Percentiles rank a stretch among this genome's conserved stretches.
phyloP scores from a whole-genome alignment of 805 yeast species.

The Teunomyces stri region DNA sequence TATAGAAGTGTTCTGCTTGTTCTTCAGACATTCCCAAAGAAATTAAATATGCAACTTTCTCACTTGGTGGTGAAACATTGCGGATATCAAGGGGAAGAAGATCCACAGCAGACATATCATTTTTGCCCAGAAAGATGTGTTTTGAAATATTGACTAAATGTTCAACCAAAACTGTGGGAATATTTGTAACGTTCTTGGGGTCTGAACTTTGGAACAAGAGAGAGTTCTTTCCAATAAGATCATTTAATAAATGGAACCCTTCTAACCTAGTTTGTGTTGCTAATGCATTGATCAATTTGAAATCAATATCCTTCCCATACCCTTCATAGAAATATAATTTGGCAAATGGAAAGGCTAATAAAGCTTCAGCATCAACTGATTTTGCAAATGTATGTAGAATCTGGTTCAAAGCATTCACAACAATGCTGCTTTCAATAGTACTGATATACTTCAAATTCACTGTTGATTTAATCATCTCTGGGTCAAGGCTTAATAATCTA shows the following conservation, averaged over 20 bases:
- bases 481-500: slow-evolving; percentile 15
- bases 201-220: neutral
- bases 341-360: slow-evolving; percentile 39
- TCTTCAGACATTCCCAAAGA: slow-evolving; percentile 21
- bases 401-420: slow-evolving; percentile 43
- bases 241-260: slow-evolving; percentile 37
- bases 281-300: slow-evolving; percentile 22
- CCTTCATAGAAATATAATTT: slow-evolving; percentile 15
- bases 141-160: slow-evolving; percentile 45
- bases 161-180: slow-evolving; percentile 41
- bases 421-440: slow-evolving; percentile 32
- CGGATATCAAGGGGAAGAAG: slow-evolving; percentile 30
- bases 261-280: slow-evolving; percentile 41
- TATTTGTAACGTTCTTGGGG: slow-evolving; percentile 13
- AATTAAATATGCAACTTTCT: slow-evolving; percentile 24
- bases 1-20: slow-evolving; percentile 28
- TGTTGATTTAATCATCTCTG: slow-evolving; percentile 16
- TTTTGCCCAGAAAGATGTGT: slow-evolving; percentile 36
- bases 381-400: slow-evolving; percentile 46
- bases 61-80: slow-evolving; percentile 40
- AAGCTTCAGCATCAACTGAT: slow-evolving; percentile 36
- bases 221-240: slow-evolving; percentile 21
- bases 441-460: slow-evolving; percentile 33
- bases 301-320: slow-evolving; percentile 12
- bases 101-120: slow-evolving; percentile 34